A percentile compares a stretch with the other conserved stretches of the same genome.
phyloP scores from a whole-genome alignment of 129 eudicot genomes.

The Artemisia tridentata region DNA sequence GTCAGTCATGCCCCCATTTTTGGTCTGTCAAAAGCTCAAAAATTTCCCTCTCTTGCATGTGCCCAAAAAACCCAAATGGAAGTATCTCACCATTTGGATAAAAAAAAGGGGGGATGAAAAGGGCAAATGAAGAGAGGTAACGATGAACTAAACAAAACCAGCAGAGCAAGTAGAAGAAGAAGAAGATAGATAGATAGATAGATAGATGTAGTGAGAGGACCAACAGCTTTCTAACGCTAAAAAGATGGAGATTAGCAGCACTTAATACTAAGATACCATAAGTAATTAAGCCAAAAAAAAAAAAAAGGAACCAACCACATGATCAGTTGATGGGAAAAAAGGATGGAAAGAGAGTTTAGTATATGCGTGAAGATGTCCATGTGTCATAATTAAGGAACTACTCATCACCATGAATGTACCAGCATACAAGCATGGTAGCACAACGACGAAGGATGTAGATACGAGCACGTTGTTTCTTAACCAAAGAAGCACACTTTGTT shows the following conservation, averaged over 20 bases:
- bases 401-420: conserved; percentile 84
- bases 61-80: conserved; percentile 29
- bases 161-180: conserved; percentile 6
- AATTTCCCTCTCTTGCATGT: conserved; percentile 4
- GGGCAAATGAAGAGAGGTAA: conserved; percentile 16
- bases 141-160: conserved; percentile 18
- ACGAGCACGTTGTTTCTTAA: conserved; percentile 80
- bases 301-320: not conserved
- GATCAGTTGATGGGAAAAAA: conserved; percentile 9
- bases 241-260: conserved; percentile 16
- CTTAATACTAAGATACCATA: not conserved
- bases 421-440: conserved; percentile 90
- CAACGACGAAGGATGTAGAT: conserved; percentile 86
- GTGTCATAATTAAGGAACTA: conserved; percentile 1
- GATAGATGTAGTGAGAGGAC: not conserved
- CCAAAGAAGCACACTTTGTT: conserved; percentile 67
- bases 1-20: not conserved
- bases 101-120: conserved; percentile 5
- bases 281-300: conserved; percentile 3
- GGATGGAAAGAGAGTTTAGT: not conserved
- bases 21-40: conserved; percentile 7
- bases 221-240: conserved; percentile 9
- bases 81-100: conserved; percentile 16
- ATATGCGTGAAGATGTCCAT: not conserved
- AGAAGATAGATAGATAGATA: too few species aligned